These are phyloP conservation scores for Acer yangbiense DNA, from an alignment of 345 rosid genomes.

Conservation along the genomic window DNA sequence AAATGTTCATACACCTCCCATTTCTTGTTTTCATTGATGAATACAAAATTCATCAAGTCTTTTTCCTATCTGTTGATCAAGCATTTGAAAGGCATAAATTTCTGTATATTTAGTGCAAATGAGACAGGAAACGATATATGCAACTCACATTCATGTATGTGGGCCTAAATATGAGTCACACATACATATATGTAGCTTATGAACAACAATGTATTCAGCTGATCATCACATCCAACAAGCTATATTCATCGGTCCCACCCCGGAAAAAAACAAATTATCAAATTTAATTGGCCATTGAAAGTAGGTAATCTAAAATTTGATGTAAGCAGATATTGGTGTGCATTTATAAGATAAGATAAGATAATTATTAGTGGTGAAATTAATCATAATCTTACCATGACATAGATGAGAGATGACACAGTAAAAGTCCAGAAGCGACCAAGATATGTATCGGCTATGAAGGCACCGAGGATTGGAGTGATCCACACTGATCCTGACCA, in stretches of 20 bases:
- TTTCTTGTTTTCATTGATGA: constrained; percentile 3
- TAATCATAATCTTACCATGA: constrained; percentile 43
- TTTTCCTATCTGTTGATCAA: constrained; percentile 5
- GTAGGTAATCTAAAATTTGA: constrained; percentile 25
- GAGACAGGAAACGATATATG: constrained; percentile 13
- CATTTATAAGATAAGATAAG: no score
- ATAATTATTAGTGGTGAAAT: no score
- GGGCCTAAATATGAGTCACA: constrained; percentile 23
- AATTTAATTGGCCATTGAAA: constrained; percentile 16
- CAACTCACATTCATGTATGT: constrained; percentile 14
- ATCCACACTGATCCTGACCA: constrained; percentile 97
- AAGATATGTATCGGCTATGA: constrained; percentile 82
- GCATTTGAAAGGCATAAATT: background rate
- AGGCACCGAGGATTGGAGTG: constrained; percentile 88
- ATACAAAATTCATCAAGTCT: constrained; percentile 6
- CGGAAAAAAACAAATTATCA: constrained; percentile 8
- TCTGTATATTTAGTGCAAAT: constrained; percentile 15
- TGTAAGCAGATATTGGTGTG: constrained; percentile 27
- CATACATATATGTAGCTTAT: constrained; percentile 13
- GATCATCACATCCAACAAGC: background rate
- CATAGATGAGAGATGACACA: constrained; percentile 77
- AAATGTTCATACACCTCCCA: background rate
- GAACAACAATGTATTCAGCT: constrained; percentile 22
- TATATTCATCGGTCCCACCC: constrained; percentile 32
- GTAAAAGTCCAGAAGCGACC: constrained; percentile 98